phyloP scores from a whole-genome alignment of 1,284 basidiomycete genomes.

The Stereum hirsutum region DNA sequence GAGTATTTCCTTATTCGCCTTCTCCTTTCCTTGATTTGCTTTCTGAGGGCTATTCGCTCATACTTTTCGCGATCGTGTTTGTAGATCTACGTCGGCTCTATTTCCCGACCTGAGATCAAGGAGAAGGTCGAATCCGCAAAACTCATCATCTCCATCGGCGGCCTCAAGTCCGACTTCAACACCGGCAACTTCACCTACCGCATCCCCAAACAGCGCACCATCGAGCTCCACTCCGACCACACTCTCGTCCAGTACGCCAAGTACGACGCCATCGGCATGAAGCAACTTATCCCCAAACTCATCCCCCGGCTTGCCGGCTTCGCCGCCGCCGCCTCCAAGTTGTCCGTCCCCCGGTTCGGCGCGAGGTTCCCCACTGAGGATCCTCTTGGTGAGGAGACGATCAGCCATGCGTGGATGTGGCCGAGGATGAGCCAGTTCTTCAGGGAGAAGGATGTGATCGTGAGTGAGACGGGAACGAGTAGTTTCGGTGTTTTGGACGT shows the following conservation, averaged over 20 bases:
- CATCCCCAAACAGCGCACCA: slow-evolving; percentile 47
- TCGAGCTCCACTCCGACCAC: slow-evolving; percentile 82
- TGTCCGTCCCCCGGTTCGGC: slow-evolving; percentile 40
- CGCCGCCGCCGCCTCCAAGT: slow-evolving; percentile 25
- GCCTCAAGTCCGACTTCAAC: slow-evolving; percentile 85
- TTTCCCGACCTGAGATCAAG: slow-evolving; percentile 65
- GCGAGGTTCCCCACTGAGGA: slow-evolving; percentile 30
- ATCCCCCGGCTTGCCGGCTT: slow-evolving; percentile 42
- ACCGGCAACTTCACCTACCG: slow-evolving; percentile 77
- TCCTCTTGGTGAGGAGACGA: slow-evolving; percentile 25
- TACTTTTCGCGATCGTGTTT: not conserved
- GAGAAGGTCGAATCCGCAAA: slow-evolving; percentile 77
- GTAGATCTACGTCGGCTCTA: slow-evolving; percentile 76
- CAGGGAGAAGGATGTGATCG: slow-evolving; percentile 64
- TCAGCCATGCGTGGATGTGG: slow-evolving; percentile 85
- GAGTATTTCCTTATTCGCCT: slow-evolving; percentile 20
- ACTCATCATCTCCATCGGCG: slow-evolving; percentile 78
- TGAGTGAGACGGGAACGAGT: slow-evolving; percentile 73
- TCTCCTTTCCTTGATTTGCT: slow-evolving; percentile 2
- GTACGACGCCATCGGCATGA: slow-evolving; percentile 65
- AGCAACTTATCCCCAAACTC: slow-evolving; percentile 60
- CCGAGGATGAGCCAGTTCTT: slow-evolving; percentile 78
- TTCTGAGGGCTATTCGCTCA: not conserved
- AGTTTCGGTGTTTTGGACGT: slow-evolving; percentile 50
- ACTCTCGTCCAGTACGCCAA: slow-evolving; percentile 59